phyloP scores from a whole-genome alignment of 306 rosid species.

The Vigna unguiculata region DNA sequence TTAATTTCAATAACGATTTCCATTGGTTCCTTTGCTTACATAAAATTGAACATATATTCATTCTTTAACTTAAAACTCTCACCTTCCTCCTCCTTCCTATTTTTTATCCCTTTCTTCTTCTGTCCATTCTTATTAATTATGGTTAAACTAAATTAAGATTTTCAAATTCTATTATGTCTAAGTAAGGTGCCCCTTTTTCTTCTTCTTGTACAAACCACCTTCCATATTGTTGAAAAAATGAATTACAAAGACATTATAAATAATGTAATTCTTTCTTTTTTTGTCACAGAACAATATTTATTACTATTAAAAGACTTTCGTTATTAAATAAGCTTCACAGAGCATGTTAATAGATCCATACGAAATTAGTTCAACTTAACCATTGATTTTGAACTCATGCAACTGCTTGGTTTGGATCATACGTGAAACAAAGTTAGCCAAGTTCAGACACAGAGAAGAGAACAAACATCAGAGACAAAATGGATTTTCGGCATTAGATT shows the following conservation, averaged over 20 bases:
- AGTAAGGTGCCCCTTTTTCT: not conserved
- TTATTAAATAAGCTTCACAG: too few relatives aligned
- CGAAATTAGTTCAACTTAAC: too few relatives aligned
- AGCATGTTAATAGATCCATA: too few relatives aligned
- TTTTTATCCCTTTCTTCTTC: slow-evolving; percentile 1
- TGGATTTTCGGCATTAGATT: not conserved
- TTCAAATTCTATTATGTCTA: too few relatives aligned
- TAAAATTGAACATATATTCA: not conserved
- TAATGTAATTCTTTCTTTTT: too few relatives aligned
- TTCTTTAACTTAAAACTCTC: too few relatives aligned
- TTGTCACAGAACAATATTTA: too few relatives aligned
- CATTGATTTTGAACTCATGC: not conserved
- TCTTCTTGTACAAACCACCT: not conserved
- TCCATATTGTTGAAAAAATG: not conserved
- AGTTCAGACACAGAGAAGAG: not conserved
- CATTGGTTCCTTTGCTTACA: not conserved
- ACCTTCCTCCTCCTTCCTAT: not conserved
- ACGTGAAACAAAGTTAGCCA: not conserved
- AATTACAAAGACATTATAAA: not conserved
- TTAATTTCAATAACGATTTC: not conserved
- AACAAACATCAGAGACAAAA: too few relatives aligned
- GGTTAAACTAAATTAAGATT: not conserved
- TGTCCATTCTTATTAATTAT: not conserved
- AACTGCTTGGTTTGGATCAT: not conserved
- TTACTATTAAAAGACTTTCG: too few relatives aligned